A percentile compares a stretch with the other conserved stretches of the same genome.
Evolutionary conservation across 208 protist species (phyloP).

Genomic region (Leishmania tarentolae): DNA sequence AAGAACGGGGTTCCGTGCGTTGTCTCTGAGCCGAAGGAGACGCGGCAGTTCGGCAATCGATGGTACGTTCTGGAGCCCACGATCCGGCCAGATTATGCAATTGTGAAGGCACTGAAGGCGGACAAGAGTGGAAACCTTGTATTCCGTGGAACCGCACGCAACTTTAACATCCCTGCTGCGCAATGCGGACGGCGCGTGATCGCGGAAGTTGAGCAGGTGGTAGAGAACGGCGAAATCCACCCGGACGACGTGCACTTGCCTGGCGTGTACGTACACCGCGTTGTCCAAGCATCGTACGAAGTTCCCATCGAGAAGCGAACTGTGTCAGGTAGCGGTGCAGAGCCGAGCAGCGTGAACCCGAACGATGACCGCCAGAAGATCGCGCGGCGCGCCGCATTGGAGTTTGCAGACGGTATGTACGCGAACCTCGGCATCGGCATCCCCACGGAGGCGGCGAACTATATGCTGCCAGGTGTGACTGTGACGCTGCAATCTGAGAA

Average conservation of each 20-base stretch:
- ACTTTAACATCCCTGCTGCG: slow-evolving; percentile 95
- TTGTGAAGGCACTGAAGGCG: slow-evolving; percentile 96
- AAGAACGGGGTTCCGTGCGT: slow-evolving; percentile 76
- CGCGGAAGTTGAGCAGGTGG: slow-evolving; percentile 96
- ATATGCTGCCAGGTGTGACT: slow-evolving; percentile 75
- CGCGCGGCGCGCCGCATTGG: slow-evolving; percentile 92
- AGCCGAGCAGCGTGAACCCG: slow-evolving; percentile 44
- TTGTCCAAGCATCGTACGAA: slow-evolving; percentile 80
- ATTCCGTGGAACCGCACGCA: slow-evolving; percentile 92
- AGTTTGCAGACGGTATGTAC: slow-evolving; percentile 96
- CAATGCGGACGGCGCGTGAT: slow-evolving; percentile 92
- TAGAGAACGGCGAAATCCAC: slow-evolving; percentile 92
- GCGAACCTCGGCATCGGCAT: slow-evolving; percentile 98
- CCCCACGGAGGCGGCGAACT: slow-evolving; percentile 95
- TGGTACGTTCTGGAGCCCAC: slow-evolving; percentile 93
- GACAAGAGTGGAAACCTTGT: slow-evolving; percentile 87
- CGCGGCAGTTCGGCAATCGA: slow-evolving; percentile 86
- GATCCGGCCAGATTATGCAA: slow-evolving; percentile 91
- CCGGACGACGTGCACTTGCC: slow-evolving; percentile 95
- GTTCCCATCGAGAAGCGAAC: slow-evolving; percentile 61
- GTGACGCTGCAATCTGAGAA: slow-evolving; percentile 95
- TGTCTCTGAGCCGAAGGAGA: slow-evolving; percentile 79
- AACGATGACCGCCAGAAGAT: slow-evolving; percentile 85
- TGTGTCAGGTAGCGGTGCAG: slow-evolving; percentile 29
- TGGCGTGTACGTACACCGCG: slow-evolving; percentile 94